Conservation (phyloP, 2,329 filamentous ascomycete species). For the Ophiosphaerella narmari region DNA sequence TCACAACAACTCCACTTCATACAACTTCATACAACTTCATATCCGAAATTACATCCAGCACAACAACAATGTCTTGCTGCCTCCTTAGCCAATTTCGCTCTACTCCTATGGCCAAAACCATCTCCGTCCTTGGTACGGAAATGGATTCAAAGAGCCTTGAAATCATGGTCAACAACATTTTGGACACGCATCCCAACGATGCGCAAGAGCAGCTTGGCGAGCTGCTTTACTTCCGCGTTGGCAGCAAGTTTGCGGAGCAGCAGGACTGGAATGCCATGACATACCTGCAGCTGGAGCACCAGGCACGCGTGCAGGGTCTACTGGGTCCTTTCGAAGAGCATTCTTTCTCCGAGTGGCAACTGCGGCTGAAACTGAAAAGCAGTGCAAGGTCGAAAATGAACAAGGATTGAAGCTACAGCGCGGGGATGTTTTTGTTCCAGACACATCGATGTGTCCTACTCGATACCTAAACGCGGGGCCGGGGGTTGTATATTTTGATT, state of each 20-base stretch:
- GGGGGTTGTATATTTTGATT: too few relatives aligned
- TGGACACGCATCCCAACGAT: background rate
- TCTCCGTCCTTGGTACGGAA: background rate
- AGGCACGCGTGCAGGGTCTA: slow-evolving; percentile 2
- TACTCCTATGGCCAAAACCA: background rate
- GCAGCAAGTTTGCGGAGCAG: background rate
- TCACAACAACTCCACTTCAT: too few relatives aligned
- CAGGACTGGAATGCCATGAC: slow-evolving; percentile 7
- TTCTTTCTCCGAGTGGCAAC: background rate
- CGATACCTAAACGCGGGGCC: too few relatives aligned
- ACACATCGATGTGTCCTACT: background rate
- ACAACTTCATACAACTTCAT: background rate
- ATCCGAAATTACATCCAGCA: background rate
- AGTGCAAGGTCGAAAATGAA: background rate
- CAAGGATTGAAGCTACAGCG: background rate
- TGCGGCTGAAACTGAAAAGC: background rate
- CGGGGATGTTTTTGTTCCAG: slow-evolving; percentile 12
- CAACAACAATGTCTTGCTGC: background rate
- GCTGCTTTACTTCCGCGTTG: slow-evolving; percentile 1
- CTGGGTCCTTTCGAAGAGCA: background rate
- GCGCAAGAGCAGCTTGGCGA: slow-evolving; percentile 1
- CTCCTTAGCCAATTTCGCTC: background rate
- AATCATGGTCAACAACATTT: background rate
- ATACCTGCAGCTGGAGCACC: slow-evolving; percentile 6
- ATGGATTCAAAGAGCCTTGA: background rate